These are phyloP conservation scores for Nigrograna mackinnonii DNA, from an alignment of 2,329 filamentous ascomycete genomes.

Conservation along the genomic window DNA sequence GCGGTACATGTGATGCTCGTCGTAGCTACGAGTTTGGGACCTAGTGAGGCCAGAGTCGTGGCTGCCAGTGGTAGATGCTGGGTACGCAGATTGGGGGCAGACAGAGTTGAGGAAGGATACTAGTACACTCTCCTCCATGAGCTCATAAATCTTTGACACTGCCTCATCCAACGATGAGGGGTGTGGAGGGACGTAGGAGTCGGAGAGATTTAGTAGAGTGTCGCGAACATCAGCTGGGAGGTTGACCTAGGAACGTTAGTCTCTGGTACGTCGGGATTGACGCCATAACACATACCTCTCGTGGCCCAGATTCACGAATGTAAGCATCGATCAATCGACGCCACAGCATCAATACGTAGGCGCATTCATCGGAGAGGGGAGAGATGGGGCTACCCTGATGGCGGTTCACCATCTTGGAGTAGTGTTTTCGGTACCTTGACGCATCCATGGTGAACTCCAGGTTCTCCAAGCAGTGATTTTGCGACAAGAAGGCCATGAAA, in stretches of 20 bases:
- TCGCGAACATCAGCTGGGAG: constrained; percentile 85
- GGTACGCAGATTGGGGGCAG: constrained; percentile 52
- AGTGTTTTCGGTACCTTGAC: constrained; percentile 76
- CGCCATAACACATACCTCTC: constrained; percentile 28
- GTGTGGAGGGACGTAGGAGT: constrained; percentile 65
- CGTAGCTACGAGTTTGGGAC: constrained; percentile 44
- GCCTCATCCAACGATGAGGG: constrained; percentile 80
- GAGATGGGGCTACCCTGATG: constrained; percentile 50
- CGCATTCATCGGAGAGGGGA: constrained; percentile 60
- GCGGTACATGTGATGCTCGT: constrained; percentile 39
- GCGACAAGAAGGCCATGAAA: constrained; percentile 95
- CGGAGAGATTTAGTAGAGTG: constrained; percentile 68
- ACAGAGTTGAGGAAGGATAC: constrained; percentile 84
- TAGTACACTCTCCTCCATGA: constrained; percentile 97
- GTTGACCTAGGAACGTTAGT: constrained; percentile 56
- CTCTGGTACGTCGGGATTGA: neutral
- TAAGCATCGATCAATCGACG: constrained; percentile 86
- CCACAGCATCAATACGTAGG: constrained; percentile 82
- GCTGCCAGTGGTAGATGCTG: constrained; percentile 44
- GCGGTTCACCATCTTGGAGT: constrained; percentile 61
- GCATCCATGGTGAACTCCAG: constrained; percentile 96
- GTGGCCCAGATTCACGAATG: constrained; percentile 57
- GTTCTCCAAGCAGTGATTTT: constrained; percentile 96
- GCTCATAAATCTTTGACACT: constrained; percentile 85
- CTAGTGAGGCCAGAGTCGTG: constrained; percentile 42